These are phyloP conservation scores for Malassezia vespertilionis DNA, from an alignment of 1,284 basidiomycete species.

Conservation along the genomic window DNA sequence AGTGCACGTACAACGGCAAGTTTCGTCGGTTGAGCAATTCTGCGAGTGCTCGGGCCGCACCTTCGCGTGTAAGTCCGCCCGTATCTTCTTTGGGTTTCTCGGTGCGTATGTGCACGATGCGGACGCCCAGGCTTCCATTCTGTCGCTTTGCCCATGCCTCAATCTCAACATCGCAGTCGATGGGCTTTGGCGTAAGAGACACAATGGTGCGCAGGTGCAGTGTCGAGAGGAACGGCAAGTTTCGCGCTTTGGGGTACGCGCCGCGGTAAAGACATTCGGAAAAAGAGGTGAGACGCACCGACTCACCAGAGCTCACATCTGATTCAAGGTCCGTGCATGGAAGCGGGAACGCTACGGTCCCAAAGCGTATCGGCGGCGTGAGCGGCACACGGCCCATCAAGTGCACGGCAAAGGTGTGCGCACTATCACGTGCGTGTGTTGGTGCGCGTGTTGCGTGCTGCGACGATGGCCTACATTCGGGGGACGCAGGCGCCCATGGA, in stretches of 20 bases:
- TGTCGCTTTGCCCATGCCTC: slow-evolving; percentile 23
- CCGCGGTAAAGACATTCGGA: slow-evolving; percentile 38
- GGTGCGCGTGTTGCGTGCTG: not conserved
- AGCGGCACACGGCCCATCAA: slow-evolving; percentile 18
- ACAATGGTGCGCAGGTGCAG: slow-evolving; percentile 38
- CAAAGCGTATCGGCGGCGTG: slow-evolving; percentile 35
- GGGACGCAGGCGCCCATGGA: slow-evolving; percentile 38
- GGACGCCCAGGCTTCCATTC: slow-evolving; percentile 13
- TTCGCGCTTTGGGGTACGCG: slow-evolving; percentile 37
- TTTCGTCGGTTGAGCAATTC: slow-evolving; percentile 31
- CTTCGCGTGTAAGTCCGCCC: slow-evolving; percentile 34
- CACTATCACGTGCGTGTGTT: slow-evolving; percentile 10
- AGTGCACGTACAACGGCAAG: slow-evolving; percentile 42
- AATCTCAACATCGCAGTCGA: slow-evolving; percentile 27
- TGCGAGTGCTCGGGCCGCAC: slow-evolving; percentile 29
- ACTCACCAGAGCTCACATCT: slow-evolving; percentile 3
- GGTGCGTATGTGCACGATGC: slow-evolving; percentile 32
- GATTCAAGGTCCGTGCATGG: not conserved
- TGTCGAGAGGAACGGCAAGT: slow-evolving; percentile 36
- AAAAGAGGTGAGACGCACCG: slow-evolving; percentile 2
- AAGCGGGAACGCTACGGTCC: slow-evolving; percentile 26
- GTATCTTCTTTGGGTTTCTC: slow-evolving; percentile 45
- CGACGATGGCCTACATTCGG: slow-evolving; percentile 16
- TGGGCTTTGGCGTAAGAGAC: slow-evolving; percentile 39
- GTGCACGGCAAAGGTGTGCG: too few species aligned